Conservation (phyloP, 805 yeast species). For the Cyberlindnera misumaiensis region DNA sequence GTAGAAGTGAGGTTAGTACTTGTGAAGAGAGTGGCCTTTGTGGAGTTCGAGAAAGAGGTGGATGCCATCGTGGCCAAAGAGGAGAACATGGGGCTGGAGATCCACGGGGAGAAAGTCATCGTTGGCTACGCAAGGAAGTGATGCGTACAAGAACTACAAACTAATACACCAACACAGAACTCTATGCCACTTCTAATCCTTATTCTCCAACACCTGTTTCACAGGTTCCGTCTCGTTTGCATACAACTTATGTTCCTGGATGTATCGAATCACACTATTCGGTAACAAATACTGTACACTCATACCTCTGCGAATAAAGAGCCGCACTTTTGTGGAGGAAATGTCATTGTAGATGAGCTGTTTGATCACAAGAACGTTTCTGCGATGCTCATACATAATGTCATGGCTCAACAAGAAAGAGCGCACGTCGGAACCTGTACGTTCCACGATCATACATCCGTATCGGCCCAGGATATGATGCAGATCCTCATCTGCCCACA, state of each 20-base stretch:
- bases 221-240: conserved; percentile 88
- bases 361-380: conserved; percentile 89
- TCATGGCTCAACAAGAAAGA: conserved; percentile 89
- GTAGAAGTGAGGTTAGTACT: conserved; percentile 60
- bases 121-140: conserved; percentile 25
- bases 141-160: neutral
- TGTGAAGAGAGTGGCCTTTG: conserved; percentile 66
- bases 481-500: conserved; percentile 94
- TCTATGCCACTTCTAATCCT: conserved; percentile 15
- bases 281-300: conserved; percentile 92
- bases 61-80: conserved; percentile 40
- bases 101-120: conserved; percentile 13
- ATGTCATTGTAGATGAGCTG: conserved; percentile 96
- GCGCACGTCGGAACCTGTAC: conserved; percentile 95
- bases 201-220: conserved; percentile 63
- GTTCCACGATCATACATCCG: conserved; percentile 93
- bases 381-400: conserved; percentile 93
- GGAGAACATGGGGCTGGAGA: conserved; percentile 14
- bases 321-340: conserved; percentile 87
- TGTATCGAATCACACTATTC: conserved; percentile 88
- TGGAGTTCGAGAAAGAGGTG: conserved; percentile 60
- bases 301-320: conserved; percentile 92
- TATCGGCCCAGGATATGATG: conserved; percentile 93
- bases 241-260: conserved; percentile 86
- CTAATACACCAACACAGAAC: neutral